These are phyloP conservation scores for Pseudogymnoascus sp. DNA, from an alignment of 2,329 filamentous ascomycete species.

Conservation along the genomic window DNA sequence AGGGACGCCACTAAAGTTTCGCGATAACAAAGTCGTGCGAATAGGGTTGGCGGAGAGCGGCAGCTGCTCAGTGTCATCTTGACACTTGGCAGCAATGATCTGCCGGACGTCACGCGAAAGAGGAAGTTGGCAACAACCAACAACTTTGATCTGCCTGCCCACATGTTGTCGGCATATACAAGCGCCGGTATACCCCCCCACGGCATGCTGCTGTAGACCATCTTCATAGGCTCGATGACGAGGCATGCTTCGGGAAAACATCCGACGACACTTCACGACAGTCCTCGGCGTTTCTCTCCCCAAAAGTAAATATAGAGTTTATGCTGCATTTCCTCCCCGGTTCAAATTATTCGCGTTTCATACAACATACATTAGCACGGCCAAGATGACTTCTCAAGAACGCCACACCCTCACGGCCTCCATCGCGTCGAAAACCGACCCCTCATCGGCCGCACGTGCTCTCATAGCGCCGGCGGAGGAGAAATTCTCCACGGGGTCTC, in stretches of 20 bases:
- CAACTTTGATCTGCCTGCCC: neutral
- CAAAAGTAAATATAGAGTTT: slow-evolving; percentile 3
- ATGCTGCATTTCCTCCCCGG: neutral
- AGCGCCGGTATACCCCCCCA: neutral
- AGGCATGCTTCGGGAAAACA: neutral
- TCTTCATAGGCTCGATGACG: neutral
- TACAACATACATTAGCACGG: neutral
- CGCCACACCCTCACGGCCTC: neutral
- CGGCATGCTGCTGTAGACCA: neutral
- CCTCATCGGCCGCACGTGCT: neutral
- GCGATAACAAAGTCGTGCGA: neutral
- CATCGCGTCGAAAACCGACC: neutral
- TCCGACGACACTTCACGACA: neutral
- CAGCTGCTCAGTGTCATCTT: neutral
- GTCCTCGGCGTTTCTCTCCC: neutral
- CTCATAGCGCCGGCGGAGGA: neutral
- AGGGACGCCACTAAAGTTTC: neutral
- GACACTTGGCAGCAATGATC: slow-evolving; percentile 1
- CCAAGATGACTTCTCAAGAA: slow-evolving; percentile 1
- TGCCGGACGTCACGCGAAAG: neutral
- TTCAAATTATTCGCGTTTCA: neutral
- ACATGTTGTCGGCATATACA: slow-evolving; percentile 1
- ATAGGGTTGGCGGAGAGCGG: slow-evolving; percentile 7
- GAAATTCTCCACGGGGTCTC: slow-evolving; percentile 25
- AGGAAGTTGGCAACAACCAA: slow-evolving; percentile 2